Evolutionary conservation across 1,284 basidiomycete species (phyloP).

Genomic region (Singerocomus inundabilis): DNA sequence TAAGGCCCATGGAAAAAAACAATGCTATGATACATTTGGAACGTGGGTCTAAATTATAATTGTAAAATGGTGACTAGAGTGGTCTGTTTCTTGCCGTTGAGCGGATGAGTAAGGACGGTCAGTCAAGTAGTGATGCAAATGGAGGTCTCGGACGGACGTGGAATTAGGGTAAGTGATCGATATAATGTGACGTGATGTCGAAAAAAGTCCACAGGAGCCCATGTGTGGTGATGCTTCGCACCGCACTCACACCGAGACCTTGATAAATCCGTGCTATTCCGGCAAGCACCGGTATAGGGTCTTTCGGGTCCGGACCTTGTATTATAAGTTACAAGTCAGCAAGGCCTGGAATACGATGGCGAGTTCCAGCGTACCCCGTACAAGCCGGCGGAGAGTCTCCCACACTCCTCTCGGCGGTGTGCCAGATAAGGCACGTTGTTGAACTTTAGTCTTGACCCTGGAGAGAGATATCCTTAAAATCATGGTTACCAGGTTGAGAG

Average conservation of each 20-base stretch:
- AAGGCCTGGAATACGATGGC: not conserved
- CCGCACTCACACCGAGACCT: slow-evolving; percentile 80
- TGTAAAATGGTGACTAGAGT: slow-evolving; percentile 8
- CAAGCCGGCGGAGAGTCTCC: slow-evolving; percentile 74
- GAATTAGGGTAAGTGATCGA: slow-evolving; percentile 61
- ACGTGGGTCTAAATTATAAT: slow-evolving; percentile 22
- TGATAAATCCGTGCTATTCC: slow-evolving; percentile 80
- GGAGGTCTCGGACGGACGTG: slow-evolving; percentile 3
- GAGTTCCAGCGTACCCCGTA: slow-evolving; percentile 54
- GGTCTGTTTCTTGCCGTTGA: slow-evolving; percentile 8
- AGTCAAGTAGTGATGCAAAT: slow-evolving; percentile 7
- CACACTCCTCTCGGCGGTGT: slow-evolving; percentile 63
- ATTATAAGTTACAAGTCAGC: slow-evolving; percentile 8
- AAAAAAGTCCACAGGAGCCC: slow-evolving; percentile 83
- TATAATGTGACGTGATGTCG: slow-evolving; percentile 71
- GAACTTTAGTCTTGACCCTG: slow-evolving; percentile 91
- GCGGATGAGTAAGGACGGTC: slow-evolving; percentile 17
- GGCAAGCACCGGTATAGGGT: slow-evolving; percentile 65
- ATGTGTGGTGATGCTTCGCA: slow-evolving; percentile 81
- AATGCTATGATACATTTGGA: slow-evolving; percentile 30
- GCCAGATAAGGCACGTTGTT: slow-evolving; percentile 83
- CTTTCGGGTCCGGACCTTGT: slow-evolving; percentile 70
- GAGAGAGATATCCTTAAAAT: slow-evolving; percentile 8
- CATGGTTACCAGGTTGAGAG: not conserved
- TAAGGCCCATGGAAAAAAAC: slow-evolving; percentile 7